Evolutionary conservation across 148 eudicot species (phyloP).

Genomic region (Silene latifolia): DNA sequence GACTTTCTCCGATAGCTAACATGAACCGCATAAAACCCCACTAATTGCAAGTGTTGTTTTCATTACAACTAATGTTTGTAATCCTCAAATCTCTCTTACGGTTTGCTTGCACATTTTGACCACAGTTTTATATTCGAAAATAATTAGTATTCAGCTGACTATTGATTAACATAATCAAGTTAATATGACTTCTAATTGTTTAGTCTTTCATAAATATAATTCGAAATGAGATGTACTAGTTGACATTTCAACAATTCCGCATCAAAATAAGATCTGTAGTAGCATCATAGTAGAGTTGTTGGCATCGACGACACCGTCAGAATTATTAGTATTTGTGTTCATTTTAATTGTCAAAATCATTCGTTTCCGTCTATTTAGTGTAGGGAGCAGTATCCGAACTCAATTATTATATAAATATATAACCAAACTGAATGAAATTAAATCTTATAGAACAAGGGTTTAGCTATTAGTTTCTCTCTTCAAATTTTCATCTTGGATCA

Average conservation of each 20-base stretch:
- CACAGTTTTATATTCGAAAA: slow-evolving; percentile 3
- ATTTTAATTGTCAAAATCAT: too few species aligned
- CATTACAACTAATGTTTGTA: slow-evolving; percentile 7
- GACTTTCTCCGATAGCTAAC: background rate
- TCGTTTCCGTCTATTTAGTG: too few species aligned
- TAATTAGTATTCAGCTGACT: background rate
- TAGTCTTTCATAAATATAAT: background rate
- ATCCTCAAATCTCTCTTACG: background rate
- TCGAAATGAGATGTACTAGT: slow-evolving; percentile 10
- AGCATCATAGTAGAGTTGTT: background rate
- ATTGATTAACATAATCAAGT: background rate
- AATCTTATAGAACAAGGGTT: too few species aligned
- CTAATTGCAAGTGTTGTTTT: background rate
- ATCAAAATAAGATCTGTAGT: background rate
- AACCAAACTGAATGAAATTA: too few species aligned
- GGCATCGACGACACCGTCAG: background rate
- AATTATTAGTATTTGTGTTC: too few species aligned
- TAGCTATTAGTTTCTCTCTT: too few species aligned
- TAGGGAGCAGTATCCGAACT: too few species aligned
- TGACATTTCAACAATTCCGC: slow-evolving; percentile 22
- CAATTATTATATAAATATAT: too few species aligned
- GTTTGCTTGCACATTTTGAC: slow-evolving; percentile 22
- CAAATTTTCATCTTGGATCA: too few species aligned
- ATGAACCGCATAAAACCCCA: background rate
- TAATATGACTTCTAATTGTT: background rate